Conservation (phyloP, 83 land plant genomes). For the Isoetes engelmannii region DNA sequence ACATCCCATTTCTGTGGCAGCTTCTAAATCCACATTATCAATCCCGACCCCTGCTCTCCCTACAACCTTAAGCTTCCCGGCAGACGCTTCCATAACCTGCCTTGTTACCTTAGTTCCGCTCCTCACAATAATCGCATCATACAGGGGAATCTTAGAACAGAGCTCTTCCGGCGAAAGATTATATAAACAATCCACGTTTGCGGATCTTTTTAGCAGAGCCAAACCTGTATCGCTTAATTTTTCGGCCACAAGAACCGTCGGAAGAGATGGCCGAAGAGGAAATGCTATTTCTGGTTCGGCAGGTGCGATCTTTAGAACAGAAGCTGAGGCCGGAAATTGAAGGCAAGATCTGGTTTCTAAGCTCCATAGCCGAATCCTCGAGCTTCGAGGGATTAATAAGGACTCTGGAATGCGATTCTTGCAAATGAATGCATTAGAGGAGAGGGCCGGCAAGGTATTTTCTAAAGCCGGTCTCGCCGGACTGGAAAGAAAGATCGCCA, state of each 20-base stretch:
- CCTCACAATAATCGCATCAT: slow-evolving; percentile 81
- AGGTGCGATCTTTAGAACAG: too few relatives aligned
- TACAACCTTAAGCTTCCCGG: slow-evolving; percentile 69
- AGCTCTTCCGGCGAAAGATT: slow-evolving; percentile 67
- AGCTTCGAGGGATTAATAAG: too few relatives aligned
- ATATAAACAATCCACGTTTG: slow-evolving; percentile 77
- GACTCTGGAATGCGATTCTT: too few relatives aligned
- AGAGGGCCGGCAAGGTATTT: too few relatives aligned
- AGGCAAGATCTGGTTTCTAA: too few relatives aligned
- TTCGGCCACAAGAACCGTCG: slow-evolving; percentile 65
- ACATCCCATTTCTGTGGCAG: slow-evolving; percentile 82
- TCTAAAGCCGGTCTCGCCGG: too few relatives aligned
- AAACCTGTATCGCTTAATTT: slow-evolving; percentile 87
- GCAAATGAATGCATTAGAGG: too few relatives aligned
- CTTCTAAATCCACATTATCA: slow-evolving; percentile 81
- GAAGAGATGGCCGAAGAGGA: too few relatives aligned
- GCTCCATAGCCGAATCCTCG: too few relatives aligned
- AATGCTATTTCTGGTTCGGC: too few relatives aligned
- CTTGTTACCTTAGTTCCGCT: slow-evolving; percentile 84
- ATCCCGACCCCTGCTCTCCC: slow-evolving; percentile 92
- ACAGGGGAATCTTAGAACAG: slow-evolving; percentile 56
- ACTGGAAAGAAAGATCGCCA: too few relatives aligned
- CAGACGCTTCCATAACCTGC: slow-evolving; percentile 71
- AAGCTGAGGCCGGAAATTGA: too few relatives aligned
- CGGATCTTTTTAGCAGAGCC: slow-evolving; percentile 44